Base-by-base conservation (phyloP, 257 asterid genomes). In the Lantana camara region DNA sequence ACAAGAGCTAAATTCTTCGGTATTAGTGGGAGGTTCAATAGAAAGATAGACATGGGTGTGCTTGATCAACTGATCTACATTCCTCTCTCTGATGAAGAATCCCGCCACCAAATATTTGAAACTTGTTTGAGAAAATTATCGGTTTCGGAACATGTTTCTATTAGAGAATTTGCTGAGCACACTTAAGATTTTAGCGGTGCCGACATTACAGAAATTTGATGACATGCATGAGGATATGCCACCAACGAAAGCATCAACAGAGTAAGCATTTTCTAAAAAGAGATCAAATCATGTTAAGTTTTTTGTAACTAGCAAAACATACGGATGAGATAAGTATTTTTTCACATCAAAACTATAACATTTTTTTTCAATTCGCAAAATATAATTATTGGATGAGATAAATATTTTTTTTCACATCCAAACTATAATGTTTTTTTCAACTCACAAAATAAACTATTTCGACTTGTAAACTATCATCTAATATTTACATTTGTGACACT, bases 161-260 rank as follows among this genome's bases (percentile, higher is more conserved):
- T 91, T 47, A 70, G 88, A 64, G 95, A 90, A 48, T 94, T 91
- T 17, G 95, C 98, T 17, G 81, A 86, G 44, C 84, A 84, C 71
- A 88, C 98, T 11, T 88, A 88, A 73, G 98, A 96, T 21, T 91
- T 91, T 55, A 91, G 97, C 15, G 97, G 97, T 65, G 97, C 97
- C 24, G 97, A 90, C 60, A 79, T 90, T 47, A 90, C 96, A 1
- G 97, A 91, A 69, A 91, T 91, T 32, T 91, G 96, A 69, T 96
- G 88, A 66, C 88, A 96, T 9, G 83, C 98, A 0, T 84, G 91
- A 87, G 88, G 88, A 70, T 91, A 91, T 24, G 98, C 98, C 7
- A 91, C 86, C 57, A 75, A 96, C 49, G 98, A 91, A 84, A 86
- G 82, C 74, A 91, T 91, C 50, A 96, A 91, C 61, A 91, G 88